Evolutionary conservation across 352 stramenopile species (phyloP).

Genomic region (Elongisporangium senticosum): DNA sequence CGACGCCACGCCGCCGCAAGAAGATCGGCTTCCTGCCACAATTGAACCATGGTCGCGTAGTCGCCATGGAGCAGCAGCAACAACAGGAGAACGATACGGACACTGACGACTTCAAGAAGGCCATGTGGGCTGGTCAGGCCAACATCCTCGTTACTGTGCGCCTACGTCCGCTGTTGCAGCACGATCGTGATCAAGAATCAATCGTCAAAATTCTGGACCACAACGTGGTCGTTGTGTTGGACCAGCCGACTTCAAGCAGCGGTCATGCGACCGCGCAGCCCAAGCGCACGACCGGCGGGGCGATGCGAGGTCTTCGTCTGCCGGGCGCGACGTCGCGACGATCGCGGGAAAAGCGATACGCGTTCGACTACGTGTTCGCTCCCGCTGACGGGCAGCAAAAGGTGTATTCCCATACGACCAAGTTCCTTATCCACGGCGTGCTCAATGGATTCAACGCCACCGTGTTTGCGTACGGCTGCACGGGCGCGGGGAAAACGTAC

Average conservation of each 20-base stretch:
- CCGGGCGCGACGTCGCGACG: conserved; percentile 11
- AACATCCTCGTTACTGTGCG: conserved; percentile 89
- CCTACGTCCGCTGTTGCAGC: conserved; percentile 68
- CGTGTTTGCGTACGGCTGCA: conserved; percentile 90
- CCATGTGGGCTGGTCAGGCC: conserved; percentile 83
- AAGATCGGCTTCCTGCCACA: conserved; percentile 18
- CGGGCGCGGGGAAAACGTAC: conserved; percentile 87
- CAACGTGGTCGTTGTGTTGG: conserved; percentile 83
- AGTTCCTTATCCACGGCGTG: conserved; percentile 84
- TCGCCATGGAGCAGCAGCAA: neutral
- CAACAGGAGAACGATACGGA: conserved; percentile 21
- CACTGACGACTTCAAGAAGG: conserved; percentile 60
- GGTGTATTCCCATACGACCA: conserved; percentile 85
- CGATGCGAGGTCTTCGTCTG: conserved; percentile 4
- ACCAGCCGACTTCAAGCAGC: conserved; percentile 20
- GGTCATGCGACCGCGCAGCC: neutral
- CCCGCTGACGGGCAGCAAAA: conserved; percentile 58
- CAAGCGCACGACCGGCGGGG: conserved; percentile 5
- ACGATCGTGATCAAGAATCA: conserved; percentile 62
- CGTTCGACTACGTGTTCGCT: conserved; percentile 88
- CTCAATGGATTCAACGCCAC: conserved; percentile 89
- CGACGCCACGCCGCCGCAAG: conserved; percentile 6
- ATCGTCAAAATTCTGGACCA: conserved; percentile 84
- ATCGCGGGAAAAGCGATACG: conserved; percentile 77
- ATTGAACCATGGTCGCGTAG: conserved; percentile 1